Evolutionary conservation across 163 green algal genomes (phyloP), one percentile per base, ranked within the genome.

Genomic region (Scenedesmus sp.): DNA sequence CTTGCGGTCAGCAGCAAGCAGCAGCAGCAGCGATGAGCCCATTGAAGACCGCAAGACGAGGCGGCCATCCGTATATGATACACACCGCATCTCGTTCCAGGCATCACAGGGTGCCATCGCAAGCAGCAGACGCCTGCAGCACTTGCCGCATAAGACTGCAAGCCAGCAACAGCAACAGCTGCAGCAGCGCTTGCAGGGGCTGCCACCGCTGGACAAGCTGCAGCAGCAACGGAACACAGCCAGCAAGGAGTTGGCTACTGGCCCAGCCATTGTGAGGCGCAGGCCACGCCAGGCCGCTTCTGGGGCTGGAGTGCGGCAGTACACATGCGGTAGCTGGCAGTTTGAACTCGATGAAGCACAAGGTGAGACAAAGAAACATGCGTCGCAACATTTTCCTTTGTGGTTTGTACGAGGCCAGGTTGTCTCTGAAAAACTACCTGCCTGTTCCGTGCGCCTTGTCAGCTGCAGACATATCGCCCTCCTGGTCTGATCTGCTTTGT

Each of bases 301-400:
- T 37, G 80, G 22, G 5, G 26, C 26, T 24, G 83, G 83, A 15
- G 83, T 78, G 59, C 37, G 53, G 35, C 79, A 83, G 51, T 91
- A 87, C 79, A 46, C 3, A 3, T 91, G 87, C 35, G 87, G 87
- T 59, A 86, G 78, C 37, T 91, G 87, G 87, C n/a, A 49, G 24
- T 72, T 91, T 43, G 81, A 86, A 37, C 51, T 91, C 26, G 87
- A 91, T 37, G 87, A 70, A 24, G 53, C 22, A 46, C 35, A 72
- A 83, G 87, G 79, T 87, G 42, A 42, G 61, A 3, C 9, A 81
- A 4, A 44, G 5, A 9, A 24, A 20, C 59, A 35, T 33, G 24
- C 59, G 22, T 70, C 2, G 59, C 59, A 33, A 18, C 13, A 33
- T 33, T 70, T 70, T 33, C 20, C n/a, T 20, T 1, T 33, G 20